These are phyloP conservation scores for Nemania sp. DNA, from an alignment of 2,329 filamentous ascomycete genomes.

Conservation along the genomic window DNA sequence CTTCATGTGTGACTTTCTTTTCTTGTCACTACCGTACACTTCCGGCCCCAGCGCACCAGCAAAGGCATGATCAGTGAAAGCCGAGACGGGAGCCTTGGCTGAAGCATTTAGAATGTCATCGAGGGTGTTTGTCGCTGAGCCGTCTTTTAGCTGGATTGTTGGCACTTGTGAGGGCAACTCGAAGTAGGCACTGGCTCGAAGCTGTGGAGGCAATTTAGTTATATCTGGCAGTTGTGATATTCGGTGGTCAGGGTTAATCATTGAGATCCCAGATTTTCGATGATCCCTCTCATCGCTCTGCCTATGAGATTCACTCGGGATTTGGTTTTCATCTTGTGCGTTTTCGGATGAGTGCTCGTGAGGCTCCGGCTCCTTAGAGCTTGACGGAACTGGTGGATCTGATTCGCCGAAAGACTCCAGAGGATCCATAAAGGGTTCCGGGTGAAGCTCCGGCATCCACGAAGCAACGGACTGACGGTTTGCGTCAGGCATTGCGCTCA, in stretches of 20 bases:
- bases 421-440: constrained; percentile 38
- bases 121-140: constrained; percentile 84
- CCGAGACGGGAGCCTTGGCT: constrained; percentile 81
- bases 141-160: constrained; percentile 65
- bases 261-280: constrained; percentile 35
- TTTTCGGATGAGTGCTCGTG: constrained; percentile 4
- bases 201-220: constrained; percentile 72
- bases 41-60: constrained; percentile 75
- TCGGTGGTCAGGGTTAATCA: constrained; percentile 42
- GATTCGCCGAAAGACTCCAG: constrained; percentile 29
- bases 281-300: constrained; percentile 17
- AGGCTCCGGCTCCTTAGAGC: neutral
- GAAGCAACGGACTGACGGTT: constrained; percentile 39
- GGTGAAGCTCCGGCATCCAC: constrained; percentile 39
- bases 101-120: constrained; percentile 93
- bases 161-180: constrained; percentile 63
- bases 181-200: constrained; percentile 91
- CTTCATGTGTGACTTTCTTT: constrained; percentile 47
- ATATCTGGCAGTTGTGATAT: constrained; percentile 46
- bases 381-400: neutral
- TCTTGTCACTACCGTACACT: constrained; percentile 68
- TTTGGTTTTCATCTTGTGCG: constrained; percentile 15
- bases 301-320: constrained; percentile 12
- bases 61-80: constrained; percentile 88
- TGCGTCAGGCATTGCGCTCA: constrained; percentile 62